These are phyloP conservation scores for Tetradesmus obliquus DNA, from an alignment of 139 green algal genomes.

Conservation along the genomic window DNA sequence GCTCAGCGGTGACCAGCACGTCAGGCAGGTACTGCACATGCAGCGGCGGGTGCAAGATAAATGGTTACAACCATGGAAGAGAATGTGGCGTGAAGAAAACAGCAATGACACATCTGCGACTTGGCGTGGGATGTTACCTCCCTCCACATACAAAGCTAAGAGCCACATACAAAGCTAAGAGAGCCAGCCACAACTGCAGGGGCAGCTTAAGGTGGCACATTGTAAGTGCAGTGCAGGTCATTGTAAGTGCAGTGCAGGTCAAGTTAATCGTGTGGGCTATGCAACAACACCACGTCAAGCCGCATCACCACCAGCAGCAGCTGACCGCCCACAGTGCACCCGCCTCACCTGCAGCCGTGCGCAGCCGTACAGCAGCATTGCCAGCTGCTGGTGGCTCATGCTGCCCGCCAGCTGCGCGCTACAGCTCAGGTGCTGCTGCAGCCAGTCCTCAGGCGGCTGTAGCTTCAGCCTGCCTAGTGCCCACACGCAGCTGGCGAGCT, in stretches of 20 bases:
- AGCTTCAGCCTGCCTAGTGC: constrained; percentile 9
- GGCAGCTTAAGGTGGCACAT: no score
- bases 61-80: neutral
- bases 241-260: no score
- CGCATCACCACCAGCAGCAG: neutral
- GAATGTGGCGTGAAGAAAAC: neutral
- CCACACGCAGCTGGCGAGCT: constrained; percentile 15
- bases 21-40: constrained; percentile 25
- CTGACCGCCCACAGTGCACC: neutral
- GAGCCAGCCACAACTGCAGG: no score
- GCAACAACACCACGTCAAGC: neutral
- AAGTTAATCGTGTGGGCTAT: neutral
- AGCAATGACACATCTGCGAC: neutral
- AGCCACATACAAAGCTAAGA: no score
- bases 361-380: constrained; percentile 65
- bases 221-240: no score
- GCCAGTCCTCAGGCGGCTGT: constrained; percentile 15
- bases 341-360: constrained; percentile 53
- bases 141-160: no score
- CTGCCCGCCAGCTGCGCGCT: neutral
- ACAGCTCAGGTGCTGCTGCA: neutral
- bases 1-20: constrained; percentile 40
- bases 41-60: neutral
- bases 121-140: no score
- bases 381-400: constrained; percentile 54